phyloP scores from a whole-genome alignment of 371 early-diverging fungal genomes.

The Circinella minor region DNA sequence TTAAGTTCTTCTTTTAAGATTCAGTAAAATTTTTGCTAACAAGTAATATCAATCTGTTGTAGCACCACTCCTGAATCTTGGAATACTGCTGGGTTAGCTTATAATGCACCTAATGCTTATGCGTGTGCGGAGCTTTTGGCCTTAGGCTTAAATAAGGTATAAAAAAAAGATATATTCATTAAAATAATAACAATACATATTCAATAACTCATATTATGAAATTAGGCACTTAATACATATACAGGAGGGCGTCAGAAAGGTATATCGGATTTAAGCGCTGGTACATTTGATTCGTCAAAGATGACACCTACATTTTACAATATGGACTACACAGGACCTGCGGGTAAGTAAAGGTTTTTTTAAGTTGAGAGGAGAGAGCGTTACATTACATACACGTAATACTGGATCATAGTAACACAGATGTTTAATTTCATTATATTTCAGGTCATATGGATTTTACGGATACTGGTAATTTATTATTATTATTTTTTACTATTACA shows the following conservation, averaged over 20 bases:
- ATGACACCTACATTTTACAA: slow-evolving; percentile 47
- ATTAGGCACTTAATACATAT: slow-evolving; percentile 38
- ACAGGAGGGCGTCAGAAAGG: slow-evolving; percentile 41
- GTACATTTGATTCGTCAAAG: slow-evolving; percentile 32
- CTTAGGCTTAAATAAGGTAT: slow-evolving; percentile 41
- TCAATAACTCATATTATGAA: no score
- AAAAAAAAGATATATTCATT: neutral
- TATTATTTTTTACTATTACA: no score
- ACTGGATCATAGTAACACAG: slow-evolving; percentile 8
- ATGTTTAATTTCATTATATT: neutral
- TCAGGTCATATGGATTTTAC: slow-evolving; percentile 21
- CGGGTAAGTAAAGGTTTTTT: slow-evolving; percentile 25
- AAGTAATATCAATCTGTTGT: neutral
- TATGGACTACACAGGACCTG: slow-evolving; percentile 48
- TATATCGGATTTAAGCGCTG: slow-evolving; percentile 26
- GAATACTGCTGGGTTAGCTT: slow-evolving; percentile 35
- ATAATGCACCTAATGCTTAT: slow-evolving; percentile 46
- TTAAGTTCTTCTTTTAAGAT: neutral
- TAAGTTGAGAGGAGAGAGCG: no score
- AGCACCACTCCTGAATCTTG: slow-evolving; percentile 30
- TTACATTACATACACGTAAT: neutral
- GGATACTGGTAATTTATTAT: slow-evolving; percentile 19
- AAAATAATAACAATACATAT: no score
- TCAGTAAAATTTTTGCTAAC: neutral
- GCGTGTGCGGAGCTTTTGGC: slow-evolving; percentile 45